A percentile compares a stretch with the other conserved stretches of the same genome.
phyloP scores from a whole-genome alignment of 768 basidiomycete species.

The Trichaptum fuscoviolaceum region DNA sequence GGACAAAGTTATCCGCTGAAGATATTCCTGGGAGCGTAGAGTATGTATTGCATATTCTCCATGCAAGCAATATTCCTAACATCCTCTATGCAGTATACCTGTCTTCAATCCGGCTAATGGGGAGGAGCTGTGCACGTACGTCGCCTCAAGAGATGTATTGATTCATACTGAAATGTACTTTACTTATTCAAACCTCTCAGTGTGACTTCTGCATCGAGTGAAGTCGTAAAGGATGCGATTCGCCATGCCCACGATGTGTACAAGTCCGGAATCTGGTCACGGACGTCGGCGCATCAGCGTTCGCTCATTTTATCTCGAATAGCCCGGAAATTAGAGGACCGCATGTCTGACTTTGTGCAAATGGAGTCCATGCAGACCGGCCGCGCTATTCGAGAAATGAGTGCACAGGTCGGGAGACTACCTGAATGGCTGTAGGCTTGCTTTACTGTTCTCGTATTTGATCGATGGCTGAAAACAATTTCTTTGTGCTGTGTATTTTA shows the following conservation, averaged over 20 bases:
- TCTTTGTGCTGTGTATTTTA: constrained; percentile 21
- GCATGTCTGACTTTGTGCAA: constrained; percentile 51
- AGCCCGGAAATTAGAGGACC: constrained; percentile 55
- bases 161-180: constrained; percentile 3
- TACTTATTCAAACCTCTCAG: constrained; percentile 27
- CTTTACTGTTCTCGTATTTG: not conserved
- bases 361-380: constrained; percentile 77
- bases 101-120: constrained; percentile 70
- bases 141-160: constrained; percentile 10
- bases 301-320: constrained; percentile 61
- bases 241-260: constrained; percentile 52
- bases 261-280: constrained; percentile 70
- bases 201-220: constrained; percentile 45
- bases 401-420: constrained; percentile 65
- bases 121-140: constrained; percentile 51
- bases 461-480: not conserved
- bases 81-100: constrained; percentile 33
- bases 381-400: constrained; percentile 80
- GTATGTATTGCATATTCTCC: not conserved
- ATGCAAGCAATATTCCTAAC: not conserved
- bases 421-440: constrained; percentile 79
- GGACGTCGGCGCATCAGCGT: constrained; percentile 48
- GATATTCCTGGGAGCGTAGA: not conserved
- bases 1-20: not conserved
- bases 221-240: constrained; percentile 50